Percentiles rank a stretch among this genome's conserved stretches.
These are phyloP conservation scores for Tulasnella sp. DNA, from an alignment of 768 basidiomycete genomes.

Conservation along the genomic window DNA sequence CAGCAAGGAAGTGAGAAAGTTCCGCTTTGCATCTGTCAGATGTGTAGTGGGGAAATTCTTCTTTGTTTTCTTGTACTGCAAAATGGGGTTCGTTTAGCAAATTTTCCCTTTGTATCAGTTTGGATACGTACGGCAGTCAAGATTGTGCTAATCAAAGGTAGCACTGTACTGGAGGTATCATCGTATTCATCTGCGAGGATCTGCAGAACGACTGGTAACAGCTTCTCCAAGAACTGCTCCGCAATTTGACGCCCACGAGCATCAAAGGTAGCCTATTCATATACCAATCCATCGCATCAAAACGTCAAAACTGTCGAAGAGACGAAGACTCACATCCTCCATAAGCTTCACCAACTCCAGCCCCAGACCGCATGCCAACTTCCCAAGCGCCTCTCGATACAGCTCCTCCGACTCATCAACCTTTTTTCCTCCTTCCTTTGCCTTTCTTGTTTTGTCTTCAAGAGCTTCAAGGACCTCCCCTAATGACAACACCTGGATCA, in stretches of 20 bases:
- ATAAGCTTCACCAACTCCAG: conserved; percentile 68
- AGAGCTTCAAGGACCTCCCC: conserved; percentile 69
- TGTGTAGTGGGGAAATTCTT: conserved; percentile 41
- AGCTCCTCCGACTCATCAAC: conserved; percentile 81
- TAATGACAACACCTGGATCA: conserved; percentile 79
- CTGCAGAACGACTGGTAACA: conserved; percentile 69
- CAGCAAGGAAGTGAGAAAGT: conserved; percentile 68
- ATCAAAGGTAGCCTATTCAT: conserved; percentile 2
- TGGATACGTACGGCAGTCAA: conserved; percentile 50
- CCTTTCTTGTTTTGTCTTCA: conserved; percentile 53
- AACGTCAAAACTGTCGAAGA: neutral
- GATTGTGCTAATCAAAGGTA: conserved; percentile 63
- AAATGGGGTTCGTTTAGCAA: neutral
- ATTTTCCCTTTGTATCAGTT: conserved; percentile 11
- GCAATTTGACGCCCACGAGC: conserved; percentile 46
- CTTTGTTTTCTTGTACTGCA: conserved; percentile 60
- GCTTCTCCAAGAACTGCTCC: conserved; percentile 44
- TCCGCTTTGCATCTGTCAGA: conserved; percentile 50
- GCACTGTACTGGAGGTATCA: conserved; percentile 75
- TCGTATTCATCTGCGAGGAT: conserved; percentile 87
- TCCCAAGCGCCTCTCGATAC: conserved; percentile 80
- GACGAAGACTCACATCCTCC: conserved; percentile 57
- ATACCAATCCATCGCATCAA: neutral
- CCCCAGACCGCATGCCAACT: conserved; percentile 68
- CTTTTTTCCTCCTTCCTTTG: conserved; percentile 40